These are phyloP conservation scores for Cyclocybe aegerita DNA, from an alignment of 768 basidiomycete genomes.

Conservation along the genomic window DNA sequence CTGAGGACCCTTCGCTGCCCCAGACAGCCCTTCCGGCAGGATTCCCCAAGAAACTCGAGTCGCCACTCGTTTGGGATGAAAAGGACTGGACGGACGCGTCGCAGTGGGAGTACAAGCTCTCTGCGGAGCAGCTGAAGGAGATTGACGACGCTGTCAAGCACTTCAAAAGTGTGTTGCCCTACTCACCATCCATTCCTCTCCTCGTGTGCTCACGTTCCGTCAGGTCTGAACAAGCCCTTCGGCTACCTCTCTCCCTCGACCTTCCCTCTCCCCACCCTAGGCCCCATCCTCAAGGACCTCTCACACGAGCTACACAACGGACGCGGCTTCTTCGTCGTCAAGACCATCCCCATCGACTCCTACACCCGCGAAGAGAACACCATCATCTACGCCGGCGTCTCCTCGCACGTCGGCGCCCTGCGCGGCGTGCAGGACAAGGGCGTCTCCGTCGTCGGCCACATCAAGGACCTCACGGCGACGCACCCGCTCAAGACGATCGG, in stretches of 20 bases:
- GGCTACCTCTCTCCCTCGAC: conserved; percentile 31
- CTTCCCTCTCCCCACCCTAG: conserved; percentile 44
- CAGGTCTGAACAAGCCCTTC: conserved; percentile 25
- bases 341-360: too few relatives aligned
- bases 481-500: too few relatives aligned
- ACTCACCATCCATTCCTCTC: neutral
- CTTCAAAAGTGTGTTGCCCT: conserved; percentile 25
- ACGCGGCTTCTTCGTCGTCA: too few relatives aligned
- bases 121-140: conserved; percentile 30
- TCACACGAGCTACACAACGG: neutral
- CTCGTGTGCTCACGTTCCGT: neutral
- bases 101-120: conserved; percentile 39
- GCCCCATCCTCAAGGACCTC: conserved; percentile 30
- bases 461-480: too few relatives aligned
- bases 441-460: too few relatives aligned
- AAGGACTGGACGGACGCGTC: conserved; percentile 37
- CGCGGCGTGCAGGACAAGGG: too few relatives aligned
- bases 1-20: conserved; percentile 31
- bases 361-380: too few relatives aligned
- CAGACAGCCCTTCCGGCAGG: conserved; percentile 30
- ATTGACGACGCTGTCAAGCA: conserved; percentile 35
- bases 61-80: conserved; percentile 42
- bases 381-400: too few relatives aligned
- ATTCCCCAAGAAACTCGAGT: conserved; percentile 35
- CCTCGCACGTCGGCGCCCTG: too few relatives aligned